Percentiles rank a stretch among this genome's conserved stretches.
These are phyloP conservation scores for Aspergillus pseudonomiae DNA, from an alignment of 2,329 filamentous ascomycete species.

Conservation along the genomic window DNA sequence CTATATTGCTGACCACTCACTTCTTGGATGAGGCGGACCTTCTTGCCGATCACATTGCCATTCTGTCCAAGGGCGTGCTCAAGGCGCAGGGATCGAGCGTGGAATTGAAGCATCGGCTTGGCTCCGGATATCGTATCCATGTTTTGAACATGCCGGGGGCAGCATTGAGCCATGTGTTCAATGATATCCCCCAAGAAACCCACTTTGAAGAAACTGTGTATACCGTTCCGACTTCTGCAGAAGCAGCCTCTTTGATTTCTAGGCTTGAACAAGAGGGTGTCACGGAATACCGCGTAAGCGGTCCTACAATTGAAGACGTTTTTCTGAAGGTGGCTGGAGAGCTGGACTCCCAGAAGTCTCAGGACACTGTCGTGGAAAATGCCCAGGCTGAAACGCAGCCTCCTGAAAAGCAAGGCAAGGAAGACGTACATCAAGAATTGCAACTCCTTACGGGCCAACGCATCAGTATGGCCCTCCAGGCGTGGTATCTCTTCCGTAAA, in stretches of 20 bases:
- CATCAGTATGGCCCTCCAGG: constrained; percentile 72
- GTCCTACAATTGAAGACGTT: constrained; percentile 90
- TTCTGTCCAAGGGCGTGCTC: constrained; percentile 80
- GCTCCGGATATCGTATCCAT: constrained; percentile 82
- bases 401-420: constrained; percentile 15
- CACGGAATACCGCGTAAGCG: constrained; percentile 79
- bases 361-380: constrained; percentile 14
- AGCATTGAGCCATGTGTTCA: constrained; percentile 51
- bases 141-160: constrained; percentile 62
- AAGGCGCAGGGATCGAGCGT: constrained; percentile 84
- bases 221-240: constrained; percentile 67
- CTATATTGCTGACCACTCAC: constrained; percentile 87
- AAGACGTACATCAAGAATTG: constrained; percentile 25
- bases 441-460: constrained; percentile 67
- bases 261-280: constrained; percentile 68
- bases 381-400: constrained; percentile 16
- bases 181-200: constrained; percentile 60
- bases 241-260: constrained; percentile 72
- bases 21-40: constrained; percentile 93
- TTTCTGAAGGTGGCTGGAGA: constrained; percentile 87
- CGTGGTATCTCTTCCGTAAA: constrained; percentile 75
- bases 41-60: constrained; percentile 83
- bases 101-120: constrained; percentile 78
- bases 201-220: constrained; percentile 75
- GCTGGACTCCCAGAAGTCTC: constrained; percentile 48